Evolutionary conservation across 148 eudicot genomes (phyloP), one percentile per base, ranked within the genome.

Genomic region (Vaccinium corymbosum): DNA sequence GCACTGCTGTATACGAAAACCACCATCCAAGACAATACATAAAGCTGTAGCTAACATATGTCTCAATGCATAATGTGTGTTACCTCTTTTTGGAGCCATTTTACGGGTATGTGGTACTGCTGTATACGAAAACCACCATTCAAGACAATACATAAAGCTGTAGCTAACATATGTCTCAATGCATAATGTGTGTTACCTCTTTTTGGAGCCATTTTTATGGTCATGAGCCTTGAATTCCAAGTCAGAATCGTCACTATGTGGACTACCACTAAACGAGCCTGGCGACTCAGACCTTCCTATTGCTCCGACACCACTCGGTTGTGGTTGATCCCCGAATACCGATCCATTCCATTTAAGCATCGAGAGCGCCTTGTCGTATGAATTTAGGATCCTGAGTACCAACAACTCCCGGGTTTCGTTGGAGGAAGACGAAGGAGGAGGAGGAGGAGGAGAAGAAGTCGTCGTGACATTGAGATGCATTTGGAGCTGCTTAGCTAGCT

Each of bases 401-500:
- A 90, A 83, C 7, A 70, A 32, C 35, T 90, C 88, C 10, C 86
- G 79, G 0, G 52, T 56, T 82, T 87, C 83, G 19, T 71, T 80
- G 14, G 84, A 48, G 4, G 83, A 79, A 5, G 90, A 86, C 11
- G 88, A 74, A 13, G 71, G 11, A 22, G 84, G 53, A 6, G 86
- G 35, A 17, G 90, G 75, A 25, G 71, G 3, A 22, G 38, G 2
- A 35, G 38, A 35, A 35, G 88, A 42, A 14, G 84, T 79, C 17
- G 38, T 29, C 7, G 86, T 81, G 50, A 55, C 78, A 19, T 88
- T 83, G 22, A 88, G 87, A 85, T 87, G 87, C 16, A 71, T 49
- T 73, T 87, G 88, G 66, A 90, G 92, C 83, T 90, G 90, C 53
- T 51, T 84, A 1, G 89, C 90, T 16, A 85, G 53, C 81, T 90